phyloP scores from a whole-genome alignment of 2,329 filamentous ascomycete species.

The Lasiodiplodia sp. region DNA sequence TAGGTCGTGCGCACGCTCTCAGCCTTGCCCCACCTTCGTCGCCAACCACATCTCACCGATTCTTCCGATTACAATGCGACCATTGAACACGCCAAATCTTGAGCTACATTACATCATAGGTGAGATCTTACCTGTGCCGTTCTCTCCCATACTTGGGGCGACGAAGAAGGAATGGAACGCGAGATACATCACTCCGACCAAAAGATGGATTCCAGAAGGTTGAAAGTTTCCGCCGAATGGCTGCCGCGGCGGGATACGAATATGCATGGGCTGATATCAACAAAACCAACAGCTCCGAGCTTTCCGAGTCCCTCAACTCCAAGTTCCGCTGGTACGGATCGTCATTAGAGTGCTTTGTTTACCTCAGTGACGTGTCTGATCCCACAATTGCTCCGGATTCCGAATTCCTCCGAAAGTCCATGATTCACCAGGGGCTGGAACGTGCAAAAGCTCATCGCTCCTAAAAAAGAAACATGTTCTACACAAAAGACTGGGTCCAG shows the following conservation, averaged over 20 bases:
- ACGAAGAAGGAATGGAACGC: no score
- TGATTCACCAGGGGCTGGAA: slow-evolving; percentile 31
- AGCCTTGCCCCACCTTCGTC: not conserved
- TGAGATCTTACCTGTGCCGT: slow-evolving; percentile 13
- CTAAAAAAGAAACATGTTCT: slow-evolving; percentile 21
- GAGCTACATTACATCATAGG: not conserved
- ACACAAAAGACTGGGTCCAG: slow-evolving; percentile 6
- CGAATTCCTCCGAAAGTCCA: not conserved
- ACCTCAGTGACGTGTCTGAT: slow-evolving; percentile 31
- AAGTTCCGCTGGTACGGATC: slow-evolving; percentile 35
- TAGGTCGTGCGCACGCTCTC: not conserved
- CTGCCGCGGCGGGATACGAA: slow-evolving; percentile 32
- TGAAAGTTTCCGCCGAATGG: slow-evolving; percentile 21
- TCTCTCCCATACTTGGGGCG: slow-evolving; percentile 29
- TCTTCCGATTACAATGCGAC: not conserved
- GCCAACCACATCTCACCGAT: not conserved
- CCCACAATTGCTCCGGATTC: not conserved
- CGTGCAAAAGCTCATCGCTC: slow-evolving; percentile 30
- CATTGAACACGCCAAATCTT: not conserved
- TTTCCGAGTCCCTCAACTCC: slow-evolving; percentile 34
- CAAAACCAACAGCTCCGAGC: slow-evolving; percentile 33
- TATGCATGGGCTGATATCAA: slow-evolving; percentile 38
- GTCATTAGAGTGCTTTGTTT: slow-evolving; percentile 31
- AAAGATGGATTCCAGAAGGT: slow-evolving; percentile 23
- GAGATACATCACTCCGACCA: not conserved